These are phyloP conservation scores for Solanum etuberosum DNA, from an alignment of 257 asterid genomes.

Conservation along the genomic window DNA sequence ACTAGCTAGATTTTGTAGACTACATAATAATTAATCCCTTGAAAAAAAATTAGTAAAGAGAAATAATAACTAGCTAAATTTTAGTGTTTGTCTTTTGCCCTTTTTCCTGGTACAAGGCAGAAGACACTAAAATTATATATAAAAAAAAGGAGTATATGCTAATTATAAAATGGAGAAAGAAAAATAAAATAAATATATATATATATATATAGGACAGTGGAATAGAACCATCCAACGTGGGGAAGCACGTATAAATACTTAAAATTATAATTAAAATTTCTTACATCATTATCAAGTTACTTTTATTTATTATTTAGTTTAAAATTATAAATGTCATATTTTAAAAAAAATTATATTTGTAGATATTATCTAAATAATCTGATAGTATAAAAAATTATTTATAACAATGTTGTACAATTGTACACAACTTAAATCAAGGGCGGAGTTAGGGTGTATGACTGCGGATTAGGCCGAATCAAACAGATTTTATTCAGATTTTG, in stretches of 20 bases:
- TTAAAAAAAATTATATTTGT: background rate
- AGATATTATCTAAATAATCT: background rate
- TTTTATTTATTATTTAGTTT: background rate
- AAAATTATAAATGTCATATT: background rate
- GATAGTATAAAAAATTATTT: background rate
- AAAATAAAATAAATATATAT: slow-evolving; percentile 20
- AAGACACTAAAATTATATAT: background rate
- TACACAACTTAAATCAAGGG: background rate
- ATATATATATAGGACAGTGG: slow-evolving; percentile 18
- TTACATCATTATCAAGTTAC: background rate
- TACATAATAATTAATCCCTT: background rate
- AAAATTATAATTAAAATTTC: background rate
- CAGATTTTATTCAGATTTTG: background rate
- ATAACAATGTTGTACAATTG: background rate
- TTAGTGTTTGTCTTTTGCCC: background rate
- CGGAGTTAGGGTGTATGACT: background rate
- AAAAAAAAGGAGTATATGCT: slow-evolving; percentile 7
- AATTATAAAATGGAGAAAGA: slow-evolving; percentile 13
- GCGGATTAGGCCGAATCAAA: background rate
- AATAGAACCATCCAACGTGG: slow-evolving; percentile 17
- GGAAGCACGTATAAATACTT: background rate
- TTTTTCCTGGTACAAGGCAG: background rate
- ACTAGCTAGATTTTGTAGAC: background rate
- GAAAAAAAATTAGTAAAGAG: background rate
- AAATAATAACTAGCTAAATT: background rate